Conservation (phyloP, 1,284 basidiomycete genomes). For the Moniliophthora roreri region DNA sequence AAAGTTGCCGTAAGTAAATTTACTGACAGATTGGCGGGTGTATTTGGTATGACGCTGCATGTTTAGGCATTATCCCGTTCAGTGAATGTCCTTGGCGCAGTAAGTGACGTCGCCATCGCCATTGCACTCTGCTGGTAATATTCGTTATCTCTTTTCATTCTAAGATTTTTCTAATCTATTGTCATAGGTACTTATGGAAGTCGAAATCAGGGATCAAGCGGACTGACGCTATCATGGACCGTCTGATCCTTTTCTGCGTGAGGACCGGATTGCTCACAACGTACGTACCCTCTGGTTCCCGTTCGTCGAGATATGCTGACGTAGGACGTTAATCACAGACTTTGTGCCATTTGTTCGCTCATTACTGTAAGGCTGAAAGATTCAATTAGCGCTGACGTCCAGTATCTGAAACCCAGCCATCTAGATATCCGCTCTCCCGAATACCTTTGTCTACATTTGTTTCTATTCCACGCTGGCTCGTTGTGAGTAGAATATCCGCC, state of each 20-base stretch:
- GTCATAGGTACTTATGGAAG: slow-evolving; percentile 1
- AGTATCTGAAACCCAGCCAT: too few relatives aligned
- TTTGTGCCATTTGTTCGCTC: slow-evolving; percentile 1
- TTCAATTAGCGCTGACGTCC: not conserved
- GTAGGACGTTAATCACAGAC: not conserved
- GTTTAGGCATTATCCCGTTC: not conserved
- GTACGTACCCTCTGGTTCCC: not conserved
- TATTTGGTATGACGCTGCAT: not conserved
- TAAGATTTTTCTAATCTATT: too few relatives aligned
- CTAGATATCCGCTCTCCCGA: slow-evolving; percentile 1
- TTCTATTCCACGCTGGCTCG: slow-evolving; percentile 1
- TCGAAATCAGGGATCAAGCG: not conserved
- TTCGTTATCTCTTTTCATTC: too few relatives aligned
- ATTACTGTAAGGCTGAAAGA: not conserved
- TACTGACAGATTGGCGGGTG: not conserved
- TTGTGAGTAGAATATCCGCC: not conserved
- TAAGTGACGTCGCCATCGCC: not conserved
- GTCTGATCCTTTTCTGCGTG: slow-evolving; percentile 2
- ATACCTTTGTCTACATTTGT: slow-evolving; percentile 1
- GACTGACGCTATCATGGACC: slow-evolving; percentile 2
- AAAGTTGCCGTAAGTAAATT: not conserved
- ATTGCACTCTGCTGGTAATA: not conserved
- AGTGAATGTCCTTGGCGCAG: slow-evolving; percentile 2
- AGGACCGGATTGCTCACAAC: slow-evolving; percentile 1
- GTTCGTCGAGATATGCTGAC: not conserved